Conservation (phyloP, 345 rosid species). For the Durio zibethinus region DNA sequence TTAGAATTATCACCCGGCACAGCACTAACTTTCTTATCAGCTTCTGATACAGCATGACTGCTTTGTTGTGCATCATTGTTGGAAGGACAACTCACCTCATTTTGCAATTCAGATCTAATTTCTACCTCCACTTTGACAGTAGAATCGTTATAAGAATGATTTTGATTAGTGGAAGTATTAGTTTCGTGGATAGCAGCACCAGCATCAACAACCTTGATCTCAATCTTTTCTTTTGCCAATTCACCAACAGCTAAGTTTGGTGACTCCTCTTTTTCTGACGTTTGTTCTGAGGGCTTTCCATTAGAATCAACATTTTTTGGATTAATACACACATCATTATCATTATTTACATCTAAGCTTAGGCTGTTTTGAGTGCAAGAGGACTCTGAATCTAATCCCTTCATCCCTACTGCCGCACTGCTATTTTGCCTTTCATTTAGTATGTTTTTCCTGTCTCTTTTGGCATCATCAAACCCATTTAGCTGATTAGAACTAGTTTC, state of each 20-base stretch:
- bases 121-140: conserved; percentile 47
- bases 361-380: conserved; percentile 53
- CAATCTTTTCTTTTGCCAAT: conserved; percentile 40
- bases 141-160: conserved; percentile 25
- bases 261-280: conserved; percentile 41
- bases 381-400: conserved; percentile 62
- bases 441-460: conserved; percentile 33
- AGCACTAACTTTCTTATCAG: conserved; percentile 32
- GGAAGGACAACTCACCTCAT: conserved; percentile 37
- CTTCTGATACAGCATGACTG: conserved; percentile 33
- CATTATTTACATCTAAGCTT: conserved; percentile 54
- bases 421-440: conserved; percentile 38
- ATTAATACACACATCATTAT: conserved; percentile 37
- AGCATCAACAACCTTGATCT: conserved; percentile 30
- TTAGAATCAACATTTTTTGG: conserved; percentile 38
- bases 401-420: conserved; percentile 37
- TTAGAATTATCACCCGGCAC: conserved; percentile 28
- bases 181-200: conserved; percentile 29
- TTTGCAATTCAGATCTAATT: conserved; percentile 36
- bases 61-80: conserved; percentile 35
- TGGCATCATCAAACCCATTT: conserved; percentile 42
- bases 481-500: conserved; percentile 33
- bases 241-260: conserved; percentile 40
- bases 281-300: conserved; percentile 32
- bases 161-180: conserved; percentile 23